Evolutionary conservation across 108 stramenopile species (phyloP), one percentile per base, ranked within the genome.

Genomic region (Chaetoceros muelleri): DNA sequence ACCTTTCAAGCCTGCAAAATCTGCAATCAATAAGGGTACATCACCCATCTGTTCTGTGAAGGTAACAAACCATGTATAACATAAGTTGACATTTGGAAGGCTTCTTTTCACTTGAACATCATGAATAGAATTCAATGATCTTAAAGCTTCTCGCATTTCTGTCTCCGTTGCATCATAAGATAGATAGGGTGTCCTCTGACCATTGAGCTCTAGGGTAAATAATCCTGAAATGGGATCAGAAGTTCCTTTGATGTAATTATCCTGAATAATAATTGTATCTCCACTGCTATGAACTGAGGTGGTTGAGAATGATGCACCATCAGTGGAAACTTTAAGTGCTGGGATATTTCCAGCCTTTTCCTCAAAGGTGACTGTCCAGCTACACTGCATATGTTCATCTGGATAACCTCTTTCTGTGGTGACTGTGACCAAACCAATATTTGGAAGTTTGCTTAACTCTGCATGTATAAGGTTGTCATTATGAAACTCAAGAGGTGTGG

Each of bases 31-130:
- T 24, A 71, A 44, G 47, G 70, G 67, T 27, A 85, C 52, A 50
- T 74, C 67, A 3, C 80, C 84, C 30, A 87, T 71, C 45, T 84
- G 70, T 2, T 81, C 70, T 20, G 65, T 52, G 62, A 91, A 91
- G 30, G 89, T 87, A 22, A 91, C 72, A 24, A 57, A 55, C 89
- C 89, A 91, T 2, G 69, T 74, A 64, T 68, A 85, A 54, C 89
- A 86, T 2, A 66, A 64, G 56, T 81, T 83, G 30, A 75, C 85
- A 55, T 91, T 82, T 28, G 72, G 73, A 20, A 62, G 76, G 25
- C 52, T 50, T 24, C 89, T 69, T 19, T 53, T 57, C 8, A 91
- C 89, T 16, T 61, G 57, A 10, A 91, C 86, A 17, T 67, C 60
- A 40, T 84, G 84, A 48, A 86, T 70, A 8, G 78, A 74, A 47